Evolutionary conservation across 2,329 filamentous ascomycete genomes (phyloP).

Genomic region (Penicillium hordei): DNA sequence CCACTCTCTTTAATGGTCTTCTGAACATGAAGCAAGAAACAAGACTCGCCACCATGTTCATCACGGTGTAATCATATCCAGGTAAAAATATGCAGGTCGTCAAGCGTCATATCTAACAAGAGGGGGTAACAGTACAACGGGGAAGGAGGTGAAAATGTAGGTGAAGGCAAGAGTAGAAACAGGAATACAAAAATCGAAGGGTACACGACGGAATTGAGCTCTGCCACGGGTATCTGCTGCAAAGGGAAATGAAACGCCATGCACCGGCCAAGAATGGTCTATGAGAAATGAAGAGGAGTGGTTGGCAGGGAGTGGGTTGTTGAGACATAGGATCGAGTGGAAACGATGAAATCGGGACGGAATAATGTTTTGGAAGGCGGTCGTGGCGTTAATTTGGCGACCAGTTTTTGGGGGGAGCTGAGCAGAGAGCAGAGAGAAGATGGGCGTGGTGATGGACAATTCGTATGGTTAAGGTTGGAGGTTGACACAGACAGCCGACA

Average conservation of each 20-base stretch:
- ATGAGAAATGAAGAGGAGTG: constrained; percentile 8
- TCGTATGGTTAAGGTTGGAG: background rate
- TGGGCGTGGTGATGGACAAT: background rate
- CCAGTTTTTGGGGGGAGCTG: background rate
- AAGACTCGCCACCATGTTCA: background rate
- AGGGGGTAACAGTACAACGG: background rate
- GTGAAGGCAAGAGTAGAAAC: background rate
- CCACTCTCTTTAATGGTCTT: background rate
- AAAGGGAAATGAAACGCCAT: constrained; percentile 23
- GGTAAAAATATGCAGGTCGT: constrained; percentile 18
- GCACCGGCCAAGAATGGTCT: constrained; percentile 14
- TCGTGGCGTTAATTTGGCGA: background rate
- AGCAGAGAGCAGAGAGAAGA: background rate
- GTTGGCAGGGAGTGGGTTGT: background rate
- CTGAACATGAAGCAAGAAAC: background rate
- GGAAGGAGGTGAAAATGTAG: constrained; percentile 4
- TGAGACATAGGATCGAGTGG: background rate
- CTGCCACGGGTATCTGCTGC: constrained; percentile 24
- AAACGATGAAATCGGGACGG: background rate
- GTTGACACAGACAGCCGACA: background rate
- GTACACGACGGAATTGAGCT: constrained; percentile 9
- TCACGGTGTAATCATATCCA: constrained; percentile 4
- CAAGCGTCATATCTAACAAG: constrained; percentile 14
- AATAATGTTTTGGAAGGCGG: background rate
- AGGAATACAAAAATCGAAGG: constrained; percentile 2